These are phyloP conservation scores for Trichophyton schoenleinii DNA, from an alignment of 2,329 filamentous ascomycete species.

Conservation along the genomic window DNA sequence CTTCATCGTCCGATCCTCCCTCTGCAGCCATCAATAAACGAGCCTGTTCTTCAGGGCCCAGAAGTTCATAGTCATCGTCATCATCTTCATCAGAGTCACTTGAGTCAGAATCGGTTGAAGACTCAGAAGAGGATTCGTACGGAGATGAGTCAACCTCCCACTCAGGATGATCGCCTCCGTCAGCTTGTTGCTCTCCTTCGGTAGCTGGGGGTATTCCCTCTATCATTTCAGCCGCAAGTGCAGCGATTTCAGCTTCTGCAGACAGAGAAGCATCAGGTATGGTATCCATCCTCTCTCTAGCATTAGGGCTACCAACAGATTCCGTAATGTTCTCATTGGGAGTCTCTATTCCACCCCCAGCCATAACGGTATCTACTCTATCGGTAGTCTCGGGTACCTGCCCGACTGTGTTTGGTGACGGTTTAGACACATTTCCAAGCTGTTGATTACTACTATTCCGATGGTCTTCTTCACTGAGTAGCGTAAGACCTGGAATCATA, in stretches of 20 bases:
- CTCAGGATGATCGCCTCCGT: slow-evolving; percentile 45
- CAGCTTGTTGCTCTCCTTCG: slow-evolving; percentile 9
- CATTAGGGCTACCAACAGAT: not conserved
- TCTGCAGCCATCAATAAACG: slow-evolving; percentile 76
- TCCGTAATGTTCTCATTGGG: not conserved
- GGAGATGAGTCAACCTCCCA: slow-evolving; percentile 76
- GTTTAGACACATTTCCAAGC: not conserved
- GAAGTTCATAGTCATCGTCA: slow-evolving; percentile 53
- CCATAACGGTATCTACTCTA: not conserved
- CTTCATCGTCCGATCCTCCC: slow-evolving; percentile 66
- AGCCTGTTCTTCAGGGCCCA: slow-evolving; percentile 71
- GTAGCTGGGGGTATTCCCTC: slow-evolving; percentile 5
- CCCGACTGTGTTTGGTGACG: not conserved
- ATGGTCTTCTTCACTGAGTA: slow-evolving; percentile 14
- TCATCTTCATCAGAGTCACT: slow-evolving; percentile 45
- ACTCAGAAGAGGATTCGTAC: slow-evolving; percentile 50
- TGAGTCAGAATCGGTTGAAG: slow-evolving; percentile 44
- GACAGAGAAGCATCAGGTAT: not conserved
- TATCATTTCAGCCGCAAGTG: not conserved
- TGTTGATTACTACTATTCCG: not conserved
- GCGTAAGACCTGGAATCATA: slow-evolving; percentile 27
- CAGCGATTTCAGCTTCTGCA: slow-evolving; percentile 1
- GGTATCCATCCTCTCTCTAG: not conserved
- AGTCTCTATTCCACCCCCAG: not conserved
- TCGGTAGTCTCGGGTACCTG: not conserved